A percentile compares a stretch with the other conserved stretches of the same genome.
These are phyloP conservation scores for Hypoxylon intermedium DNA, from an alignment of 495 filamentous ascomycete genomes.

Conservation along the genomic window DNA sequence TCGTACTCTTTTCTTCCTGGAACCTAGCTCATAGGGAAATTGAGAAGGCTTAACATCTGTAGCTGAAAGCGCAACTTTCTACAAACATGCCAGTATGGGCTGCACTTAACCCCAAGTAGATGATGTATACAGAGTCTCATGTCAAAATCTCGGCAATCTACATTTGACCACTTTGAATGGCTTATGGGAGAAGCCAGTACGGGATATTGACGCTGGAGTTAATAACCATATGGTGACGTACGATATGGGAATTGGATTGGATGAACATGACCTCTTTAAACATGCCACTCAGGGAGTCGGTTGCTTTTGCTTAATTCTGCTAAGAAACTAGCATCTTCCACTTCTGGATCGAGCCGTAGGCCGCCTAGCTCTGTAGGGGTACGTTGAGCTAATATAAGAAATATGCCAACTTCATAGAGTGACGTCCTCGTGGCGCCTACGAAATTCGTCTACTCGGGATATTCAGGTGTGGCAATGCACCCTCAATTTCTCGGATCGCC, in stretches of 20 bases:
- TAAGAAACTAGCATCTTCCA: not conserved
- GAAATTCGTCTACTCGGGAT: conserved; percentile 6
- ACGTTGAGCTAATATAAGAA: conserved; percentile 2
- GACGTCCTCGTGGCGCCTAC: conserved; percentile 24
- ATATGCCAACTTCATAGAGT: not conserved
- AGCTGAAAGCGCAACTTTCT: too few relatives aligned
- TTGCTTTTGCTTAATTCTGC: not conserved
- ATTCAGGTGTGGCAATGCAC: conserved; percentile 8
- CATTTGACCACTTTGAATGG: not conserved
- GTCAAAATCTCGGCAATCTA: conserved; percentile 21
- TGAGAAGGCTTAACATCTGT: too few relatives aligned
- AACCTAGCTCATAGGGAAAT: too few relatives aligned
- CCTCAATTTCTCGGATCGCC: conserved; percentile 15
- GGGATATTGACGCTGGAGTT: not conserved
- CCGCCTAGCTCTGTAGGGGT: not conserved
- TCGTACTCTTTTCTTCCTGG: too few relatives aligned
- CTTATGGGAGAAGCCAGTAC: not conserved
- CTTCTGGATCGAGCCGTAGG: not conserved
- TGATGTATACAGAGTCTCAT: not conserved
- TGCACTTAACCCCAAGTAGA: not conserved
- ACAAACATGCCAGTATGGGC: too few relatives aligned
- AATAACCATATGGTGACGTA: not conserved
- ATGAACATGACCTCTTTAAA: not conserved
- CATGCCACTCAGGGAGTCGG: not conserved
- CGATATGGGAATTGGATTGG: not conserved